Base-by-base conservation (phyloP, 441 rosid genomes). In the Adansonia grandidieri region DNA sequence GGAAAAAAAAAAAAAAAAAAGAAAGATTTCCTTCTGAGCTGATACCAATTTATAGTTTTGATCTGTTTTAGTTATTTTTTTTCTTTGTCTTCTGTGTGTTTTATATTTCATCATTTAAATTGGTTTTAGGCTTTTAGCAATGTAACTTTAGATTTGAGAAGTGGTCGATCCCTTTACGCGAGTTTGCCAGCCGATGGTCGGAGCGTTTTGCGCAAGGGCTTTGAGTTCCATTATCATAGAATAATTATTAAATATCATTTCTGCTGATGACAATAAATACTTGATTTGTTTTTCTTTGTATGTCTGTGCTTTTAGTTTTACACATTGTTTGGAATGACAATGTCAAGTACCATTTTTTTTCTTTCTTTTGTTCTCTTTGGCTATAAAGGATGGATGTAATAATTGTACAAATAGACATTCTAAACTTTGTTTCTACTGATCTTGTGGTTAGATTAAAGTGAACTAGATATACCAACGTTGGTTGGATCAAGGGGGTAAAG, bases 181-280 rank as follows among this genome's bases (percentile, higher is more conserved):
- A 69, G 19, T 42, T 66, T 67, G 78, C 80, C 74, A 48, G 63
- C 60, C 80, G 75, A 71, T 75, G 85, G 19, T 77, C 42, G 79
- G 77, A 79, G 63, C 63, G 57, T 79, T 79, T 62, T 69, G 77
- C 65, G 57, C 79, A 77, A 76, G 84, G 82, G 86, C 74, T 84
- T 81, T 81, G 82, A 84, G 66, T 72, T 77, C 84, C 86, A 19
- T 68, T 54, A 1, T 69, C 20, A 28, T 80, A 77, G 82, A 20
- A 14, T 50, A 40, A 69, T 79, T 77, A 77, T 66, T 6, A 75
- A 82, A 15, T 70, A 32, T 19, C 45, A 32, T 57, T 22, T 32
- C 3, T 70, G 15, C 60, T 75, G 81, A 73, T 79, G 81, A 69
- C 47, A 77, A 32, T 40, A 24, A n/a, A 57, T 37, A 64, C 19